Conservation (phyloP, 495 filamentous ascomycete genomes). For the Penicillium maclennaniae region DNA sequence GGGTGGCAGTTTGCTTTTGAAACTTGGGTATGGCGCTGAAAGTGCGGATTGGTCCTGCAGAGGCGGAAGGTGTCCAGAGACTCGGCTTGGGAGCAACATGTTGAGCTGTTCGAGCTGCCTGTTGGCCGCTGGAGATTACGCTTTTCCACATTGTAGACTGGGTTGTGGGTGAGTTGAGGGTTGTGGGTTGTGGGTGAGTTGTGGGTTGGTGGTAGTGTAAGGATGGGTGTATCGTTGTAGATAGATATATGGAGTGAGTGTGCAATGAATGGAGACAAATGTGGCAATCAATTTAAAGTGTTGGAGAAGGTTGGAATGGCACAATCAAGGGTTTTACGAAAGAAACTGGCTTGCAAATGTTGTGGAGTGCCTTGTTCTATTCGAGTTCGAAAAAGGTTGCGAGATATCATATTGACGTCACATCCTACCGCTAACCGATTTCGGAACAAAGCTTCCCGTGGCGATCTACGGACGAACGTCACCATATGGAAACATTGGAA, state of each 20-base stretch:
- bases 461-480: background rate
- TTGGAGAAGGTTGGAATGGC: background rate
- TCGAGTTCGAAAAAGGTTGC: background rate
- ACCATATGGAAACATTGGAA: background rate
- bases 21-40: slow-evolving; percentile 16
- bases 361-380: slow-evolving; percentile 13
- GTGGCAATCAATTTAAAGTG: too few relatives aligned
- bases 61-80: background rate
- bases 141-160: slow-evolving; percentile 21
- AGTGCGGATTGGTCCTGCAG: background rate
- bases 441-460: slow-evolving; percentile 14
- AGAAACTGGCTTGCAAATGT: background rate
- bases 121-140: slow-evolving; percentile 22
- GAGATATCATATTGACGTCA: slow-evolving; percentile 39
- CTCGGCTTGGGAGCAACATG: background rate
- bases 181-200: too few relatives aligned
- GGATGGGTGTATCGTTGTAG: background rate
- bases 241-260: background rate
- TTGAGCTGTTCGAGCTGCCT: slow-evolving; percentile 9
- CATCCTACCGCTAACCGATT: slow-evolving; percentile 16
- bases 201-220: too few relatives aligned
- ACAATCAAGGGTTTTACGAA: background rate
- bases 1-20: slow-evolving; percentile 16
- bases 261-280: background rate
- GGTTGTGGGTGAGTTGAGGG: too few relatives aligned